Percentiles rank a stretch among this genome's conserved stretches.
Conservation (phyloP, 2,329 filamentous ascomycete genomes). For the Aspergillus uvarum region DNA sequence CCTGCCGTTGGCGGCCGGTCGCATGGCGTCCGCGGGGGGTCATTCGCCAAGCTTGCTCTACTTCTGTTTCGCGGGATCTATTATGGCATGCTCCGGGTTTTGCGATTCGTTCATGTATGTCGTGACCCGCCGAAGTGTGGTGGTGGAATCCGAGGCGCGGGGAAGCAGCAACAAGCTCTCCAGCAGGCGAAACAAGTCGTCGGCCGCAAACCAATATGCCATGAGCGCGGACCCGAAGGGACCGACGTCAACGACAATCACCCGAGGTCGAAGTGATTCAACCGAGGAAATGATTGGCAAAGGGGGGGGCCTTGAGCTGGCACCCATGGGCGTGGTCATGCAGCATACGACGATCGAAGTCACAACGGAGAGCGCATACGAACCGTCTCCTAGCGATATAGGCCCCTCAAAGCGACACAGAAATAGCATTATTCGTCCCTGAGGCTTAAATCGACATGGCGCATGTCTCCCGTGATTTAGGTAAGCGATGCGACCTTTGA, state of each 20-base stretch:
- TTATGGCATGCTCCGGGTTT: constrained; percentile 2
- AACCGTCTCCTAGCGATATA: constrained; percentile 55
- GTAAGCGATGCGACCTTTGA: not conserved
- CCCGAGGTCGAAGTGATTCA: constrained; percentile 3
- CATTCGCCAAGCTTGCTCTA: constrained; percentile 2
- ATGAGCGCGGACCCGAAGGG: not conserved
- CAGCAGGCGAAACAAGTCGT: constrained; percentile 2
- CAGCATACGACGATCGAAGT: constrained; percentile 8
- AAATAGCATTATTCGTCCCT: constrained; percentile 38
- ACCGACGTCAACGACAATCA: constrained; percentile 2
- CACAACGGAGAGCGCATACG: constrained; percentile 2
- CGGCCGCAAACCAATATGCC: constrained; percentile 2
- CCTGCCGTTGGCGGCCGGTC: constrained; percentile 2
- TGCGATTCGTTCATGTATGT: constrained; percentile 5
- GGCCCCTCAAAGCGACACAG: constrained; percentile 52
- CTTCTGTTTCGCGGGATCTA: not conserved
- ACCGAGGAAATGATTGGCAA: constrained; percentile 9
- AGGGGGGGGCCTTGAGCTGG: constrained; percentile 1
- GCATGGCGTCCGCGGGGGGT: constrained; percentile 2
- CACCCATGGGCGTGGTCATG: constrained; percentile 5
- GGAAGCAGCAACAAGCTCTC: constrained; percentile 6
- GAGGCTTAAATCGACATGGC: not conserved
- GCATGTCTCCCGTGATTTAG: not conserved
- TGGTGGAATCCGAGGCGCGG: constrained; percentile 4
- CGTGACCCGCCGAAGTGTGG: constrained; percentile 2